phyloP scores from a whole-genome alignment of 1,284 basidiomycete genomes.

The Moniliophthora roreri region DNA sequence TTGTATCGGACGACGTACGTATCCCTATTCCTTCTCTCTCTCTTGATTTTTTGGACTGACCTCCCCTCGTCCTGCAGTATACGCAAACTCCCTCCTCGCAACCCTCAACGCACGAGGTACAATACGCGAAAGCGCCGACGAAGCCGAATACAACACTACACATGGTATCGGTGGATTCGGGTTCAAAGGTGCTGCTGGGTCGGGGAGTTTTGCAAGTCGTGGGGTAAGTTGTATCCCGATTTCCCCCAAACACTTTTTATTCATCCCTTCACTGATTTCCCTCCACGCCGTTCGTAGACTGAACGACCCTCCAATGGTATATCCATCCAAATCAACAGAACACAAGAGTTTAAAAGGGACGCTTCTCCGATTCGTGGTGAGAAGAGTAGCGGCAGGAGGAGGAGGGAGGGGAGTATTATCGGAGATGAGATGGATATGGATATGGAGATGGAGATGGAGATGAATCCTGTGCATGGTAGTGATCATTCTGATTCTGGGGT shows the following conservation, averaged over 20 bases:
- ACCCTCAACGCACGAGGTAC: slow-evolving; percentile 45
- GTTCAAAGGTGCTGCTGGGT: background rate
- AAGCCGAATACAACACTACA: slow-evolving; percentile 21
- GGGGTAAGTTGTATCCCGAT: background rate
- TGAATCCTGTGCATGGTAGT: background rate
- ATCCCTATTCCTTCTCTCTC: background rate
- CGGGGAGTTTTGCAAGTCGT: background rate
- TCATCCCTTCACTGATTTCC: too few relatives aligned
- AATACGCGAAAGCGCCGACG: slow-evolving; percentile 29
- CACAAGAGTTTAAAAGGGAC: background rate
- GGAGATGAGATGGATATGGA: too few relatives aligned
- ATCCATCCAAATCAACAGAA: slow-evolving; percentile 16
- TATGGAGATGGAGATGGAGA: too few relatives aligned
- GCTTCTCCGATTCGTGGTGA: too few relatives aligned
- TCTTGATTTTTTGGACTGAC: background rate
- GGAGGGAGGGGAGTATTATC: too few relatives aligned
- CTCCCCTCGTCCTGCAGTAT: slow-evolving; percentile 33
- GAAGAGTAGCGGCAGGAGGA: too few relatives aligned
- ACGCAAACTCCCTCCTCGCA: slow-evolving; percentile 50
- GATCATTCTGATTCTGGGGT: too few relatives aligned
- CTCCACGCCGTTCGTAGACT: too few relatives aligned
- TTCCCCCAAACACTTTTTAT: too few relatives aligned
- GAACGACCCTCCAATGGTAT: slow-evolving; percentile 2
- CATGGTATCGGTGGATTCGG: background rate
- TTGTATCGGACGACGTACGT: slow-evolving; percentile 46